A percentile compares a stretch with the other conserved stretches of the same genome.
These are phyloP conservation scores for Halophytophthora polymorphica DNA, from an alignment of 352 stramenopile genomes.

Conservation along the genomic window DNA sequence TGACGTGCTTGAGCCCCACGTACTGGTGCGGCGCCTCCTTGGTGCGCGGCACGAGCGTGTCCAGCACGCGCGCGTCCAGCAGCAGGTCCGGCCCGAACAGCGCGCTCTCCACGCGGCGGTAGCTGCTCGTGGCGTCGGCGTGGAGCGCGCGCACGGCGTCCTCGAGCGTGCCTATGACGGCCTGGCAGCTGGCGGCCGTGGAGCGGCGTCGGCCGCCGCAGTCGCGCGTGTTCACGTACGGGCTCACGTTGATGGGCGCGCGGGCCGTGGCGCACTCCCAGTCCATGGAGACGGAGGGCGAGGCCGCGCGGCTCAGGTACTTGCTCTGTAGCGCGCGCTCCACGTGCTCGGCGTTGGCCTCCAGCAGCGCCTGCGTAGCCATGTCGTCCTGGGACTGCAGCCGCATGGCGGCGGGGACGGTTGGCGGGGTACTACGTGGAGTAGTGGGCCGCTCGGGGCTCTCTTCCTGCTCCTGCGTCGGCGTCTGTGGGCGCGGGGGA, in stretches of 20 bases:
- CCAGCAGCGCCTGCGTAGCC: slow-evolving; percentile 19
- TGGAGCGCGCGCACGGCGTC: slow-evolving; percentile 56
- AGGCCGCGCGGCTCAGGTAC: slow-evolving; percentile 31
- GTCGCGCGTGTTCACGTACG: slow-evolving; percentile 42
- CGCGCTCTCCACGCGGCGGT: slow-evolving; percentile 52
- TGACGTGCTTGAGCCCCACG: slow-evolving; percentile 76
- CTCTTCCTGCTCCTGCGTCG: no score
- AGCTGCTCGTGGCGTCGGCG: slow-evolving; percentile 49
- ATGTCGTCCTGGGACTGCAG: slow-evolving; percentile 25
- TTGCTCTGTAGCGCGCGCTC: slow-evolving; percentile 31
- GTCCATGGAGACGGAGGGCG: slow-evolving; percentile 25
- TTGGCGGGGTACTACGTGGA: no score
- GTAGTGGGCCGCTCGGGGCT: no score
- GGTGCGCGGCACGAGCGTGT: slow-evolving; percentile 60
- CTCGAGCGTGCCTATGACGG: slow-evolving; percentile 53
- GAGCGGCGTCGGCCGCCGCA: slow-evolving; percentile 41
- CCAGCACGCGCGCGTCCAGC: slow-evolving; percentile 64
- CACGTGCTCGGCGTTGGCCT: slow-evolving; percentile 35
- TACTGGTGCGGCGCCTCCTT: slow-evolving; percentile 72
- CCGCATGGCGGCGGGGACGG: slow-evolving; percentile 24
- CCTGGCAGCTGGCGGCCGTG: slow-evolving; percentile 49
- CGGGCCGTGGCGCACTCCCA: slow-evolving; percentile 36
- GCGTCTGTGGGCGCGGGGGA: no score
- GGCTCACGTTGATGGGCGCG: slow-evolving; percentile 38
- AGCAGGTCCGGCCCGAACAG: slow-evolving; percentile 54